Base-by-base conservation (phyloP, 257 asterid genomes). In the Jacaranda mimosifolia region DNA sequence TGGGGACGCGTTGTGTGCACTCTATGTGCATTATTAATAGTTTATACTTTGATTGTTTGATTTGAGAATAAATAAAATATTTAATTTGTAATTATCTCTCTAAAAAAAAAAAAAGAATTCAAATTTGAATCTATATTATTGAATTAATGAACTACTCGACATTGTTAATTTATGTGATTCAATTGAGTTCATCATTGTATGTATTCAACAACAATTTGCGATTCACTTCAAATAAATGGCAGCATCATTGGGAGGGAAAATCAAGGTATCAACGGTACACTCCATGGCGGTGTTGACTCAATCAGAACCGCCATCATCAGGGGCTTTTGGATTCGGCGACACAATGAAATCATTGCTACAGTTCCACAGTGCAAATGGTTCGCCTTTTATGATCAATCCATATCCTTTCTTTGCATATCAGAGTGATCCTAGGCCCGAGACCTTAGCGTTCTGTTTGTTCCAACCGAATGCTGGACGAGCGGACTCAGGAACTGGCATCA, bases 301-400 rank as follows among this genome's bases (percentile, higher is more conserved):
- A 75, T 94, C 98, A 1, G 97, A 92, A 43, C 98, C 98, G 42
- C 98, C 98, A 8, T 94, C 98, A 0, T 73, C 92, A 3, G 98
- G 98, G 19, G 83, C 89, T 8, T 95, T 95, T 3, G 90, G 86
- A 10, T 77, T 74, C 3, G 88, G 83, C 0, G 89, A 86, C 72
- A 70, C 91, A 5, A 77, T 95, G 94, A 93, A 86, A 82, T 83
- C 86, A 5, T 58, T 90, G 75, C 82, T 95, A 43, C 90, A 89
- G 65, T 95, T 95, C 65, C 94, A 63, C 73, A 82, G 85, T 42
- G 83, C 82, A 0, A 93, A 87, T 32, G 97, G 90, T 8, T 82
- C 97, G 0, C 99, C 99, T 32, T 86, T 95, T 65, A 85, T 95
- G 99, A 93, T 95, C 77, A 95, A 95, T 72, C 99, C 99, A 6